These are phyloP conservation scores for Hypholoma sublateritium DNA, from an alignment of 768 basidiomycete genomes.

Conservation along the genomic window DNA sequence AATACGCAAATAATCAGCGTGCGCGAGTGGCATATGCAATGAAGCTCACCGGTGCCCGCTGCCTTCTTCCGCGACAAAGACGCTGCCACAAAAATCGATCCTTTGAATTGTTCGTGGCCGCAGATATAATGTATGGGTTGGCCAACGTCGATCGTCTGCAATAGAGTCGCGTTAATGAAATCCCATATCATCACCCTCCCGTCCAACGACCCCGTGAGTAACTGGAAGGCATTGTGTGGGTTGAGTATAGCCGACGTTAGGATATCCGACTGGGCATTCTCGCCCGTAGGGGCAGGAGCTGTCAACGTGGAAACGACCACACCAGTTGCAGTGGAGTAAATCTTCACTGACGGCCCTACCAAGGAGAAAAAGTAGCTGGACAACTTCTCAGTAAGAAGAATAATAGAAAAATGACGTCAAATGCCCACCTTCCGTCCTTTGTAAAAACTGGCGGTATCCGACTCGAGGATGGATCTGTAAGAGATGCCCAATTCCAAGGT, in stretches of 20 bases:
- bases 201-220: conserved; percentile 82
- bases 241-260: conserved; percentile 78
- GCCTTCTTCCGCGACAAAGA: conserved; percentile 49
- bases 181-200: conserved; percentile 93
- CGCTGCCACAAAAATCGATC: conserved; percentile 68
- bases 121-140: conserved; percentile 73
- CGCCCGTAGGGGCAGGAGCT: conserved; percentile 37
- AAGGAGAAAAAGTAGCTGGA: conserved; percentile 88
- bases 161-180: conserved; percentile 78
- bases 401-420: neutral
- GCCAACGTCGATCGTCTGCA: conserved; percentile 71
- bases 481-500: conserved; percentile 66
- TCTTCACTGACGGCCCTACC: conserved; percentile 77
- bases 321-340: conserved; percentile 78
- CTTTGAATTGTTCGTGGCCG: conserved; percentile 67
- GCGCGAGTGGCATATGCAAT: neutral
- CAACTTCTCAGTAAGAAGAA: conserved; percentile 1
- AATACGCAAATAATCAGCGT: conserved; percentile 9
- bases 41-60: conserved; percentile 27
- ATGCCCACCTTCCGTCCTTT: conserved; percentile 76
- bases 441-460: conserved; percentile 78
- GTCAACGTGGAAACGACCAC: conserved; percentile 84
- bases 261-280: conserved; percentile 39
- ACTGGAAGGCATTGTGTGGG: conserved; percentile 86
- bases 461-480: conserved; percentile 68